Evolutionary conservation across 2,329 filamentous ascomycete genomes (phyloP), one percentile per base, ranked within the genome.

Genomic region (Apiospora koreana): DNA sequence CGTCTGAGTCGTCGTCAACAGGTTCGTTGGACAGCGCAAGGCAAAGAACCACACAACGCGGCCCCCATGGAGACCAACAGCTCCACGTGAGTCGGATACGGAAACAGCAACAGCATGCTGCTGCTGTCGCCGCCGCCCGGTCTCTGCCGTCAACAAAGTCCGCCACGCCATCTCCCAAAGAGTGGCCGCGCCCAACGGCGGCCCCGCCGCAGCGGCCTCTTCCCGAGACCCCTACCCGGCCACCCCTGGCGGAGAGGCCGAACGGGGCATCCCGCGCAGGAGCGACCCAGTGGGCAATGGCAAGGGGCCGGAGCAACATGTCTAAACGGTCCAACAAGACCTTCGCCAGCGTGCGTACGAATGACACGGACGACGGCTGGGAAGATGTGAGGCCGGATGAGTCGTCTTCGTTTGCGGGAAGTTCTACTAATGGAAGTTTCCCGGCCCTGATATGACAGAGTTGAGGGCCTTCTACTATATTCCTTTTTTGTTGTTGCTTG

Each of bases 311-410:
- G 46, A 66, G 65, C n/a, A 66, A 65, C 31, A 41, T 65, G 46
- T 48, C 35, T 14, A 65, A 62, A 23, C 62, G 46, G 28, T 65
- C 64, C 9, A 50, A 67, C 54, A 70, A 65, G 50, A 68, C 46
- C 42, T 46, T 18, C 21, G 38, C 25, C 58, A 69, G 67, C 46
- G 65, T 64, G 18, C 58, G 25, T 23, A 28, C 64, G 18, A 65
- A 69, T 10, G 54, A n/a, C 10, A 68, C 42, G 14, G 70, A 71
- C 45, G 70, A 71, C 45, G 65, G 43, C 3, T 71, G 70, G 70
- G 70, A 71, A 38, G 70, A 69, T n/a, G 43, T 70, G 12, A 46
- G 65, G 58, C 70, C 68, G 18, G 68, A 65, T 38, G 64, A 54
- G 23, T 42, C 65, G 12, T 38, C 65, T 1, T 50, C 42, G 42